These are phyloP conservation scores for Rhodotorula paludigena DNA, from an alignment of 768 basidiomycete species.

Conservation along the genomic window DNA sequence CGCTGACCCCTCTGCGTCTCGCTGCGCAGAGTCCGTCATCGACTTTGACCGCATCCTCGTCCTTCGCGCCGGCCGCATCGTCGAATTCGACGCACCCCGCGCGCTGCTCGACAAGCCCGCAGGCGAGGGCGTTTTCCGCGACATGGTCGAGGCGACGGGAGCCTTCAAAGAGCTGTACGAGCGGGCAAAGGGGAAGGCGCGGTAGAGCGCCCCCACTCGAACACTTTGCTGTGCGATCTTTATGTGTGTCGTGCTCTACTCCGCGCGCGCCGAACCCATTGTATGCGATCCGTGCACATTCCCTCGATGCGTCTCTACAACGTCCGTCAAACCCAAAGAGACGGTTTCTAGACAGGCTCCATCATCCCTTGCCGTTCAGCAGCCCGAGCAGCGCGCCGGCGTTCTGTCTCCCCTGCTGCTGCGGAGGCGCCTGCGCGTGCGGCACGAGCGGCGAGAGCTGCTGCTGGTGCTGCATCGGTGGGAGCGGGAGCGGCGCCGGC, in stretches of 20 bases:
- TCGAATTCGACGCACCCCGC: slow-evolving; percentile 40
- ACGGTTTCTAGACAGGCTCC: too few species aligned
- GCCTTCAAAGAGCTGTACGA: slow-evolving; percentile 21
- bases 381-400: slow-evolving; percentile 23
- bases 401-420: neutral
- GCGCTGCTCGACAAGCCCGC: slow-evolving; percentile 34
- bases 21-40: slow-evolving; percentile 37
- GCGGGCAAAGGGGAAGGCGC: slow-evolving; percentile 4
- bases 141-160: slow-evolving; percentile 35
- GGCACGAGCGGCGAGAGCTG: neutral
- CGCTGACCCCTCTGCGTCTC: too few species aligned
- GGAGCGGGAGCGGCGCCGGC: neutral
- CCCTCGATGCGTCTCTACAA: too few species aligned
- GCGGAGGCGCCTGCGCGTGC: neutral
- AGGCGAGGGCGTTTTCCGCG: slow-evolving; percentile 18
- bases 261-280: too few species aligned
- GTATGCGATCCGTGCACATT: too few species aligned
- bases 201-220: too few species aligned
- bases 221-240: too few species aligned
- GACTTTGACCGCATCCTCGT: slow-evolving; percentile 40
- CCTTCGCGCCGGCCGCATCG: slow-evolving; percentile 28
- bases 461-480: neutral
- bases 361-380: slow-evolving; percentile 6
- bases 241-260: too few species aligned
- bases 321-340: too few species aligned